Percentiles rank a stretch among this genome's conserved stretches.
Conservation (phyloP, 345 rosid genomes). For the Populus deltoides region DNA sequence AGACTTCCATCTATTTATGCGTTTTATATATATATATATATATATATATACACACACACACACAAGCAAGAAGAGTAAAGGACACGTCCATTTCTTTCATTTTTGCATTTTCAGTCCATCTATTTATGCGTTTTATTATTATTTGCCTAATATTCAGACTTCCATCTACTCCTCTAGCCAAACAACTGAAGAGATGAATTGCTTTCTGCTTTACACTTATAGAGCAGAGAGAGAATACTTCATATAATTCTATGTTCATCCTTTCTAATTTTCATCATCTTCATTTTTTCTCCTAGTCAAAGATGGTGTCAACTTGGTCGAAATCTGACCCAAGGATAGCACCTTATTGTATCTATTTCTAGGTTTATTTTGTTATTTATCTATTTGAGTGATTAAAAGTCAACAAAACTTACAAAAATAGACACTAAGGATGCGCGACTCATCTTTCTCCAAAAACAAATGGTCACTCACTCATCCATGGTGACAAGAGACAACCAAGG, state of each 20-base stretch:
- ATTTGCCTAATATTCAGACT: background rate
- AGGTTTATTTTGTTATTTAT: background rate
- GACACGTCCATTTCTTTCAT: too few species aligned
- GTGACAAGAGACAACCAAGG: background rate
- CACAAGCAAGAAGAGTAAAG: too few species aligned
- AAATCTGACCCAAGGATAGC: background rate
- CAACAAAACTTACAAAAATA: background rate
- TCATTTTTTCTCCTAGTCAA: too few species aligned
- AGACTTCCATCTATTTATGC: too few species aligned
- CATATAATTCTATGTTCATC: too few species aligned
- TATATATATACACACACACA: too few species aligned
- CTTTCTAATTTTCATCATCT: too few species aligned
- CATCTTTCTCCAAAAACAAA: too few species aligned
- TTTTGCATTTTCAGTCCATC: too few species aligned
- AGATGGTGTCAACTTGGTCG: too few species aligned
- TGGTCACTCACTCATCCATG: background rate
- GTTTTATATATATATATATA: too few species aligned
- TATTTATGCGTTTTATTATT: background rate
- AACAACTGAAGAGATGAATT: background rate
- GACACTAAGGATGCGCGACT: background rate
- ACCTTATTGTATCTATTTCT: background rate
- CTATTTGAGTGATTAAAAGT: background rate
- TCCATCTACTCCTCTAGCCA: background rate
- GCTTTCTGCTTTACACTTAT: background rate
- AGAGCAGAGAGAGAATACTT: background rate